Base-by-base conservation (phyloP, 257 asterid species). In the Cinchona pubescens region DNA sequence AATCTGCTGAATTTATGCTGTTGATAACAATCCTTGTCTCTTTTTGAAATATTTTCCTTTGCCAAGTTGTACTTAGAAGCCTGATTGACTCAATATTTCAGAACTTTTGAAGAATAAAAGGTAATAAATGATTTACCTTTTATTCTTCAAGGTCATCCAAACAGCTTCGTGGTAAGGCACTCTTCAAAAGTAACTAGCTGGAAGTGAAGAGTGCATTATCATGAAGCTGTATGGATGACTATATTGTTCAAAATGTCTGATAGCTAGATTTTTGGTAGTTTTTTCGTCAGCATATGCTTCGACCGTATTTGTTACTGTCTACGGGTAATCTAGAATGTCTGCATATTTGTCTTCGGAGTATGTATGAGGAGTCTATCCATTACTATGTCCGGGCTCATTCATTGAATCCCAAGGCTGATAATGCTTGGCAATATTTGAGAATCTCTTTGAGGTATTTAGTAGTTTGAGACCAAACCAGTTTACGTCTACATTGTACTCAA, bases 341-440 rank as follows among this genome's bases (percentile, higher is more conserved):
- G 66, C 14, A 18, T 34, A 30, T 74, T 64, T 81, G 81, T 73
- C 4, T 81, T 59, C 85, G 91, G 97, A 98, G 97, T 60, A 81
- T 93, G 96, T 91, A 93, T 13, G 98, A 95, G 90, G 97, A 95
- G 60, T 95, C 98, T 51, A 95, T 95, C 73, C 91, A 92, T 55
- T 95, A 95, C 86, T 93, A 93, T 79, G 99, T 95, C 56, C 96
- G 99, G 21, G 98, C 98, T 70, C 88, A 92, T 66, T 85, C 91
- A 0, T 92, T 95, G 98, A 95, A 95, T 84, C 99, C 99, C 11
- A 93, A 93, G 88, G 99, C 99, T 4, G 98, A 91, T 71, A 92
- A 95, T 75, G 98, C 97, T 45, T 95, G 99, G 99, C 99, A 92
- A 72, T 95, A 93, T 86, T 79, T 95, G 90, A 85, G 98, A 87